Conservation (phyloP, 345 rosid genomes). For the Corchorus capsularis region DNA sequence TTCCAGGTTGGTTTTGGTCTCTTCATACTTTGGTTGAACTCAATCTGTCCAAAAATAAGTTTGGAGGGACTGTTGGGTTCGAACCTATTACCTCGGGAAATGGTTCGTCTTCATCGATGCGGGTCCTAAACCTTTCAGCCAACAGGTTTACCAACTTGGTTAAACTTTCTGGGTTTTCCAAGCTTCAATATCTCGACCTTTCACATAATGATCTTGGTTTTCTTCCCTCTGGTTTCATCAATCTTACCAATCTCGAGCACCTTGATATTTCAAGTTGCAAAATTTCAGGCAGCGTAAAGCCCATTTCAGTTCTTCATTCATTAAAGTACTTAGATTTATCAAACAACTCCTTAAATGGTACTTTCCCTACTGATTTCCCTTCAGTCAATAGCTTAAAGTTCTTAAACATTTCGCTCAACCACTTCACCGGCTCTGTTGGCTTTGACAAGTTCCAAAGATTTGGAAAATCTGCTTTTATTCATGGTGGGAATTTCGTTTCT, state of each 20-base stretch:
- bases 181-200: conserved; percentile 56
- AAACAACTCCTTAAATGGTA: conserved; percentile 62
- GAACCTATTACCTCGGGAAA: conserved; percentile 20
- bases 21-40: conserved; percentile 37
- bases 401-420: conserved; percentile 71
- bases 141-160: conserved; percentile 74
- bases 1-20: conserved; percentile 80
- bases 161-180: conserved; percentile 54
- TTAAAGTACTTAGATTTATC: conserved; percentile 73
- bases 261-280: conserved; percentile 73
- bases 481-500: conserved; percentile 51
- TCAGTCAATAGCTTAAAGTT: conserved; percentile 44
- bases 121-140: conserved; percentile 61
- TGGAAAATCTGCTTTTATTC: conserved; percentile 68
- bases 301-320: conserved; percentile 50
- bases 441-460: conserved; percentile 46
- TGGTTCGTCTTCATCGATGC: conserved; percentile 43
- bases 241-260: conserved; percentile 44
- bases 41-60: conserved; percentile 51
- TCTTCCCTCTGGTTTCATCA: conserved; percentile 55
- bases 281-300: conserved; percentile 50
- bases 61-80: conserved; percentile 56
- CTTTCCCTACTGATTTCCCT: conserved; percentile 84
- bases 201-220: conserved; percentile 55
- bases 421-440: conserved; percentile 57